phyloP scores from a whole-genome alignment of 2,329 filamentous ascomycete genomes.

The Colletotrichum sidae region DNA sequence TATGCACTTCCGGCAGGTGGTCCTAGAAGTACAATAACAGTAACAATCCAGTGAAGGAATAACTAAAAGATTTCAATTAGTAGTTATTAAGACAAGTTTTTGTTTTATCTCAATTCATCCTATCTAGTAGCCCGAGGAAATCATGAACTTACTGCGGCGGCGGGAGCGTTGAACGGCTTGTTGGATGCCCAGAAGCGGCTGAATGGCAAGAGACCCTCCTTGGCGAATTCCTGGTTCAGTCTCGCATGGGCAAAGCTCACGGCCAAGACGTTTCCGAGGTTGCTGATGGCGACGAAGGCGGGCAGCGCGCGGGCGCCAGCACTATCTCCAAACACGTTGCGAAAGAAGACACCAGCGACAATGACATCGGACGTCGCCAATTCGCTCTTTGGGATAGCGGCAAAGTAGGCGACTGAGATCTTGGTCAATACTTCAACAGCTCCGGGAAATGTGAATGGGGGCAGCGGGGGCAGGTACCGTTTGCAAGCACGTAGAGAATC shows the following conservation, averaged over 20 bases:
- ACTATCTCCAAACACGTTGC: slow-evolving; percentile 68
- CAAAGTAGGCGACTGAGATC: slow-evolving; percentile 67
- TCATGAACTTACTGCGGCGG: slow-evolving; percentile 57
- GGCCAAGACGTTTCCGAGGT: slow-evolving; percentile 71
- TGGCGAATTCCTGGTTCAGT: slow-evolving; percentile 74
- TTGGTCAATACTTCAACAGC: neutral
- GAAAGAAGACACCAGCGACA: slow-evolving; percentile 71
- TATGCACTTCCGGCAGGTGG: slow-evolving; percentile 77
- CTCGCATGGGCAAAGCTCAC: slow-evolving; percentile 70
- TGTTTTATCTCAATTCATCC: too few relatives aligned
- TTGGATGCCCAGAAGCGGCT: slow-evolving; percentile 77
- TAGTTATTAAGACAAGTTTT: neutral
- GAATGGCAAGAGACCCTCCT: slow-evolving; percentile 76
- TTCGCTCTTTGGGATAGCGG: slow-evolving; percentile 69
- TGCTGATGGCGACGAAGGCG: slow-evolving; percentile 70
- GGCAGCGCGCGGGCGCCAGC: slow-evolving; percentile 62
- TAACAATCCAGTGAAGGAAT: slow-evolving; percentile 75
- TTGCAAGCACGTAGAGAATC: slow-evolving; percentile 71
- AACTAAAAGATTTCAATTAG: slow-evolving; percentile 48
- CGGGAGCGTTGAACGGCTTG: slow-evolving; percentile 74
- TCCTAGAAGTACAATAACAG: slow-evolving; percentile 72
- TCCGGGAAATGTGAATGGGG: too few relatives aligned
- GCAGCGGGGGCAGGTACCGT: slow-evolving; percentile 46
- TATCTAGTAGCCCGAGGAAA: too few relatives aligned
- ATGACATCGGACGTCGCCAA: slow-evolving; percentile 69